Evolutionary conservation across 2,329 filamentous ascomycete genomes (phyloP).

Genomic region (Fusarium pseudonygamai): DNA sequence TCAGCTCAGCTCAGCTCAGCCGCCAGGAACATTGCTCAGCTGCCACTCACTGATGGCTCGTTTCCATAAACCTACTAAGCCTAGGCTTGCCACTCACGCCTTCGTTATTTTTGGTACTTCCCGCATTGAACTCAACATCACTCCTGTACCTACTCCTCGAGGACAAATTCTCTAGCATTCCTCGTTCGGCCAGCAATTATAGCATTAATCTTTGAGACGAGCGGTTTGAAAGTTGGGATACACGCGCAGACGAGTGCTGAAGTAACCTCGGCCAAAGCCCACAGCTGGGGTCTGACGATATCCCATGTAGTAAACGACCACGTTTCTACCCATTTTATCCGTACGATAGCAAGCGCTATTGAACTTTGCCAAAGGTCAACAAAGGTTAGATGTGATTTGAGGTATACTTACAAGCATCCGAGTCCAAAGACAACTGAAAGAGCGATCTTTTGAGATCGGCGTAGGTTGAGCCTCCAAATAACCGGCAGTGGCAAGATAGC

Average conservation of each 20-base stretch:
- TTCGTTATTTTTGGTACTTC: background rate
- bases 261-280: conserved; percentile 29
- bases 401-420: conserved; percentile 20
- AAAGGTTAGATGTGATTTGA: accelerated
- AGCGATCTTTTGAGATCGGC: conserved; percentile 14
- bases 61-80: background rate
- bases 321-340: conserved; percentile 15
- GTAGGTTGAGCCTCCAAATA: conserved; percentile 24
- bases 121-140: background rate
- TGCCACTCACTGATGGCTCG: background rate
- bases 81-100: background rate
- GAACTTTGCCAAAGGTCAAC: background rate
- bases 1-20: background rate
- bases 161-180: background rate
- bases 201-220: background rate
- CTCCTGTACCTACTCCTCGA: background rate
- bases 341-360: conserved; percentile 12
- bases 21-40: background rate
- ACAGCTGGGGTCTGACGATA: conserved; percentile 7
- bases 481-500: conserved; percentile 19
- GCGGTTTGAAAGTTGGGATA: conserved; percentile 25
- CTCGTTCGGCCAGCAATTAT: background rate
- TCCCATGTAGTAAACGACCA: conserved; percentile 10
- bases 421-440: conserved; percentile 19
- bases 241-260: conserved; percentile 29